Evolutionary conservation across 495 filamentous ascomycete genomes (phyloP).

Genomic region (Cenococcum geophilum): DNA sequence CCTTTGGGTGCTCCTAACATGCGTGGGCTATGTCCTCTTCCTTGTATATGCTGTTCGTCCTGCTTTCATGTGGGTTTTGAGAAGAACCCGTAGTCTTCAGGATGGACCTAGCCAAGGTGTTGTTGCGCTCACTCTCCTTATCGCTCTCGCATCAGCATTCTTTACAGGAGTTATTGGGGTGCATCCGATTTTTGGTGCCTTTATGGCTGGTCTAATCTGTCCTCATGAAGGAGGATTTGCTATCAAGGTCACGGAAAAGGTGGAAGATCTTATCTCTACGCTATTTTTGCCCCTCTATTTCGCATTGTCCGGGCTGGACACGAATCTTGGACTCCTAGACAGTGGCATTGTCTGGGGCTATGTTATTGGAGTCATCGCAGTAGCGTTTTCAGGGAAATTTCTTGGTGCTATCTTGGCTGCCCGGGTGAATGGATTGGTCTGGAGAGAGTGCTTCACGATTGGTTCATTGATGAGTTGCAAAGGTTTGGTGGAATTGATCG

Average conservation of each 20-base stretch:
- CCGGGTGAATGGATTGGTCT: constrained; percentile 68
- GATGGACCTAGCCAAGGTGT: constrained; percentile 88
- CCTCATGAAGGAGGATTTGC: constrained; percentile 93
- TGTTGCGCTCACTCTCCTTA: constrained; percentile 72
- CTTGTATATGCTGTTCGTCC: constrained; percentile 71
- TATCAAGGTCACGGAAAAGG: constrained; percentile 90
- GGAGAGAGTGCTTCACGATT: constrained; percentile 89
- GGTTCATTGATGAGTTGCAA: constrained; percentile 97
- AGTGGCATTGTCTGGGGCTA: constrained; percentile 86
- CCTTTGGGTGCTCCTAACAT: constrained; percentile 76
- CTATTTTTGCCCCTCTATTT: constrained; percentile 96
- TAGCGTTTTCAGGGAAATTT: constrained; percentile 85
- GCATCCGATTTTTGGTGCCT: constrained; percentile 86
- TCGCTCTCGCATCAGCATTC: constrained; percentile 78
- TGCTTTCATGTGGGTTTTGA: constrained; percentile 67
- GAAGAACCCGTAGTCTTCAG: constrained; percentile 68
- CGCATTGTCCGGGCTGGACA: constrained; percentile 83
- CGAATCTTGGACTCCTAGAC: constrained; percentile 80
- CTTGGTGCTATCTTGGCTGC: constrained; percentile 79
- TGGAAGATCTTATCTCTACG: constrained; percentile 84
- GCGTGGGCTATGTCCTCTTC: constrained; percentile 70
- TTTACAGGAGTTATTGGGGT: constrained; percentile 93
- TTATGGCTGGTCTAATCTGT: constrained; percentile 84
- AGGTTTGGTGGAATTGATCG: constrained; percentile 91
- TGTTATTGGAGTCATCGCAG: constrained; percentile 72